phyloP scores from a whole-genome alignment of 805 yeast species.

The Priceomyces fermenticarens region DNA sequence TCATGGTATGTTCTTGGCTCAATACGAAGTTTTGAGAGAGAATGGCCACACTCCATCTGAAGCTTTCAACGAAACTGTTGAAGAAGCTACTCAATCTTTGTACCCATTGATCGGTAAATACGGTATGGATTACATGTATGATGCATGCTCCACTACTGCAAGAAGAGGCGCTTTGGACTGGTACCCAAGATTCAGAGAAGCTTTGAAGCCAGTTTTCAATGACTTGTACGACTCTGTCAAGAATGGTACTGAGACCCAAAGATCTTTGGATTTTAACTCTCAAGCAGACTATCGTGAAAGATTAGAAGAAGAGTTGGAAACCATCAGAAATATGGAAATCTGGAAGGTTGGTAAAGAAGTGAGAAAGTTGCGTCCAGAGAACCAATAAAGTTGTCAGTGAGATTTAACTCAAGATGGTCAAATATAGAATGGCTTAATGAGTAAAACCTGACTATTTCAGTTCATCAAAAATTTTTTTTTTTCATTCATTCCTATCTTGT shows the following conservation, averaged over 20 bases:
- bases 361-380: slow-evolving; percentile 99
- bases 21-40: slow-evolving; percentile 99
- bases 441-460: slow-evolving; percentile 14
- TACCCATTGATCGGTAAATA: slow-evolving; percentile 98
- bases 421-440: slow-evolving; percentile 36
- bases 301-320: slow-evolving; percentile 89
- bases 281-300: slow-evolving; percentile 96
- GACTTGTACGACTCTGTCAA: slow-evolving; percentile 92
- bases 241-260: slow-evolving; percentile 96
- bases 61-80: slow-evolving; percentile 99
- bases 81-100: slow-evolving; percentile 99
- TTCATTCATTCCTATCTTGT: slow-evolving; percentile 14
- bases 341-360: slow-evolving; percentile 99
- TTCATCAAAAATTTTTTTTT: slow-evolving; percentile 19
- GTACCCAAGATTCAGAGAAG: slow-evolving; percentile 99
- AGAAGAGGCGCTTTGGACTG: slow-evolving; percentile 99
- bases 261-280: slow-evolving; percentile 98
- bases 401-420: slow-evolving; percentile 25
- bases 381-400: slow-evolving; percentile 55
- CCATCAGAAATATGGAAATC: slow-evolving; percentile 97
- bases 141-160: slow-evolving; percentile 99
- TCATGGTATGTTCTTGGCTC: slow-evolving; percentile 99
- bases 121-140: slow-evolving; percentile 99
- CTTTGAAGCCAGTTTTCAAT: slow-evolving; percentile 97
- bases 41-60: slow-evolving; percentile 99